Evolutionary conservation across 2,329 filamentous ascomycete genomes (phyloP), one percentile per base, ranked within the genome.

Genomic region (Talaromyces pinophilus): DNA sequence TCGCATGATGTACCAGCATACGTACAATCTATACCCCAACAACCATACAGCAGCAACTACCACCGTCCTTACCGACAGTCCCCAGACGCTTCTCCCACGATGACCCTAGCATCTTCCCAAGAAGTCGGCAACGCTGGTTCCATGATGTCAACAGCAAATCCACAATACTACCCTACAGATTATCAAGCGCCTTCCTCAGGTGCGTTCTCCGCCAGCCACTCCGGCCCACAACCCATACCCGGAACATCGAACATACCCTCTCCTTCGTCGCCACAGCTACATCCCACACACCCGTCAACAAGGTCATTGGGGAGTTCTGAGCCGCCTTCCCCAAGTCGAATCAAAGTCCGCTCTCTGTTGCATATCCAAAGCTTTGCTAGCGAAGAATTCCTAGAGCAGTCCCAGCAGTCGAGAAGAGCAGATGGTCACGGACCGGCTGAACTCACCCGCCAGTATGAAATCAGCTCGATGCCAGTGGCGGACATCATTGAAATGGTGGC

Each of bases 401-500:
- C 79, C 77, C 85, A 80, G 48, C 74, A 78, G 55, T 79, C 79
- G 46, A 63, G 65, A 25, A 46, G 38, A 22, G 60, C 55, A 78
- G 19, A 71, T 48, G 67, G 81, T 69, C 77, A 81, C 52, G 75
- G 79, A 40, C 76, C 80, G 71, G 81, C 78, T 38, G 82, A 83
- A 63, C 74, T 81, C 25, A 81, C 82, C 2, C 84, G 85, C 64
- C 86, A 89, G 76, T 99, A 97, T 77, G 95, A 98, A 79, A 97
- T 99, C 72, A 97, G 93, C 80, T 91, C 88, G 63, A 98, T 99
- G 94, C 95, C 95, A 62, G 96, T 98, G 64, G 88, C 90, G 70
- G 94, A 99, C 75, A 92, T 99, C 71, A 99, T 99, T 76, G 94
- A 98, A 79, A 98, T 99, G 95, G 95, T 99, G 3, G 95, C 95